A percentile compares a stretch with the other conserved stretches of the same genome.
Conservation (phyloP, 345 rosid genomes). For the Populus nigra region DNA sequence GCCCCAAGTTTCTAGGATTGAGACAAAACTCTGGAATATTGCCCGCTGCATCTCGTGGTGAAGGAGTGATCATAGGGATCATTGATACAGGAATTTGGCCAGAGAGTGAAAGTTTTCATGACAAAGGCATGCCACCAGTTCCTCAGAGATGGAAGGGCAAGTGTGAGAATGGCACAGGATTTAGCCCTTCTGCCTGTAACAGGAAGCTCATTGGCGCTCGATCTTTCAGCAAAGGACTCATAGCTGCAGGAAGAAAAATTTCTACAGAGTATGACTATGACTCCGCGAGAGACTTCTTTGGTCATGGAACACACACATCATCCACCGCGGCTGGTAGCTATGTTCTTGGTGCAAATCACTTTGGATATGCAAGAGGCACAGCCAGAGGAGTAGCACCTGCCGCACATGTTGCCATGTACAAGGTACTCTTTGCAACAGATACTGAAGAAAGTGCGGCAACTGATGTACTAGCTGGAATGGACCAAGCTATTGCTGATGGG, state of each 20-base stretch:
- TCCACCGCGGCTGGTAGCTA: conserved; percentile 25
- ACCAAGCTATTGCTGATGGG: conserved; percentile 66
- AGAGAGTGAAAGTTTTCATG: conserved; percentile 20
- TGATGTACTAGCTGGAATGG: conserved; percentile 65
- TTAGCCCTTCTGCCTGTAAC: conserved; percentile 13
- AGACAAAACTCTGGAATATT: neutral
- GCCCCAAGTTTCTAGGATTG: conserved; percentile 42
- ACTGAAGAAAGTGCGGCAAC: conserved; percentile 26
- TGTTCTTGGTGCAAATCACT: conserved; percentile 19
- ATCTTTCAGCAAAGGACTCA: conserved; percentile 22
- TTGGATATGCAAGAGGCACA: conserved; percentile 29
- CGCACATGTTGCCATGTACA: conserved; percentile 30
- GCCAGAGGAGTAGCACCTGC: conserved; percentile 25
- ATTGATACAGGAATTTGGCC: conserved; percentile 26
- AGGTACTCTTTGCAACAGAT: conserved; percentile 19
- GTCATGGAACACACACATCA: conserved; percentile 25
- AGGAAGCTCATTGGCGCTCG: conserved; percentile 22
- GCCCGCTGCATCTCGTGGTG: conserved; percentile 8
- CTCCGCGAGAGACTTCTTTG: conserved; percentile 6
- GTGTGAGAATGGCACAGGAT: conserved; percentile 18
- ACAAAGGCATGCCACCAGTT: conserved; percentile 9
- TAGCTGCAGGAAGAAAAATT: conserved; percentile 29
- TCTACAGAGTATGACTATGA: conserved; percentile 17
- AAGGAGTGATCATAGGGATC: conserved; percentile 20
- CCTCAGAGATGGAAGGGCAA: conserved; percentile 20